A percentile compares a stretch with the other conserved stretches of the same genome.
phyloP scores from a whole-genome alignment of 805 yeast species.

The Peterozyma xylosa region DNA sequence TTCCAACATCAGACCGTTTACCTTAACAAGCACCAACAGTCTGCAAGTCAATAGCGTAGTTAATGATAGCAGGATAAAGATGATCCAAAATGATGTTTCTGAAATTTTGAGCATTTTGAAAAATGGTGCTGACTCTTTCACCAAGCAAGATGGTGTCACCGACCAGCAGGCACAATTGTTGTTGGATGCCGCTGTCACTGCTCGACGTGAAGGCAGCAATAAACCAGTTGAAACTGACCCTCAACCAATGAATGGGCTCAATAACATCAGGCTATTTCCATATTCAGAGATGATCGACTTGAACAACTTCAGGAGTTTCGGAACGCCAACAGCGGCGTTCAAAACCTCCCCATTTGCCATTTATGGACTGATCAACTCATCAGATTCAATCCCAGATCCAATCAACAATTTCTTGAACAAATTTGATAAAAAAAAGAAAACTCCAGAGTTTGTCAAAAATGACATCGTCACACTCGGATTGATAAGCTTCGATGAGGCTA shows the following conservation, averaged over 20 bases:
- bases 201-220: conserved; percentile 18
- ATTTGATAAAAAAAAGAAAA: conserved; percentile 5
- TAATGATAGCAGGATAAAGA: conserved; percentile 19
- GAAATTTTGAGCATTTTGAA: conserved; percentile 25
- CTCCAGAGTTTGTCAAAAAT: conserved; percentile 15
- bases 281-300: conserved; percentile 14
- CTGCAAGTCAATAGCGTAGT: neutral
- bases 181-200: conserved; percentile 2
- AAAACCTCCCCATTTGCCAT: conserved; percentile 37
- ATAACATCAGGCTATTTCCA: conserved; percentile 4
- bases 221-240: conserved; percentile 19
- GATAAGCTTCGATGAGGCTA: conserved; percentile 38
- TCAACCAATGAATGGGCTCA: conserved; percentile 10
- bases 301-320: conserved; percentile 18
- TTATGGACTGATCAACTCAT: conserved; percentile 23
- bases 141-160: neutral
- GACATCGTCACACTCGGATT: conserved; percentile 48
- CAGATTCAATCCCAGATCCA: conserved; percentile 25
- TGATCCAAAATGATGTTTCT: conserved; percentile 26
- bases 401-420: conserved; percentile 21
- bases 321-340: conserved; percentile 28
- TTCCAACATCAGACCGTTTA: neutral
- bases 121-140: neutral
- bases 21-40: neutral
- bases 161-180: conserved; percentile 5